Evolutionary conservation across 2,329 filamentous ascomycete genomes (phyloP).

Genomic region (Akanthomyces lecanii): DNA sequence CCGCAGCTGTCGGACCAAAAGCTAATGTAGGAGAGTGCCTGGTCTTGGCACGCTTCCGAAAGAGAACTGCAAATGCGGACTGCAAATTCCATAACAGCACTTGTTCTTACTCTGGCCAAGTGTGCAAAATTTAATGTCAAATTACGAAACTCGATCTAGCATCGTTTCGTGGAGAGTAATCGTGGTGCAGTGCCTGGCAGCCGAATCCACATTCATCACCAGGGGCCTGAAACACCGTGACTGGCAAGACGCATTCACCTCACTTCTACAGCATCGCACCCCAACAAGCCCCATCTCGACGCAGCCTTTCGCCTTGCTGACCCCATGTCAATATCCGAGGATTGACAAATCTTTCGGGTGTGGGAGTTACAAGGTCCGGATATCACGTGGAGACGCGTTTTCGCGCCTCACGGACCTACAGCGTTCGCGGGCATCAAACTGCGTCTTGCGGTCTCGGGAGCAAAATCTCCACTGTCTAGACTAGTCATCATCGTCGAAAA

Average conservation of each 20-base stretch:
- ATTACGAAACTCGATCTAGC: background rate
- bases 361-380: background rate
- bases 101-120: background rate
- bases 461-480: background rate
- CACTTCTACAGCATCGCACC: background rate
- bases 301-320: background rate
- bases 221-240: background rate
- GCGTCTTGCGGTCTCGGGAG: background rate
- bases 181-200: background rate
- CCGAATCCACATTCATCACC: background rate
- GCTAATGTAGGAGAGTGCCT: too few relatives aligned
- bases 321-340: background rate
- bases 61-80: too few relatives aligned
- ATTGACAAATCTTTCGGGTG: background rate
- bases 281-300: background rate
- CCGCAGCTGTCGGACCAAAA: too few relatives aligned
- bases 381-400: conserved; percentile 11
- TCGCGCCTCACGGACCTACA: background rate
- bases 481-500: conserved; percentile 1
- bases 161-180: background rate
- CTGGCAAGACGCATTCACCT: background rate
- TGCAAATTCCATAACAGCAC: too few relatives aligned
- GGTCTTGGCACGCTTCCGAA: too few relatives aligned
- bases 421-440: background rate
- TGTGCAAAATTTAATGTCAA: background rate